Evolutionary conservation across 208 protist genomes (phyloP).

Genomic region (Crithidia expoeki): DNA sequence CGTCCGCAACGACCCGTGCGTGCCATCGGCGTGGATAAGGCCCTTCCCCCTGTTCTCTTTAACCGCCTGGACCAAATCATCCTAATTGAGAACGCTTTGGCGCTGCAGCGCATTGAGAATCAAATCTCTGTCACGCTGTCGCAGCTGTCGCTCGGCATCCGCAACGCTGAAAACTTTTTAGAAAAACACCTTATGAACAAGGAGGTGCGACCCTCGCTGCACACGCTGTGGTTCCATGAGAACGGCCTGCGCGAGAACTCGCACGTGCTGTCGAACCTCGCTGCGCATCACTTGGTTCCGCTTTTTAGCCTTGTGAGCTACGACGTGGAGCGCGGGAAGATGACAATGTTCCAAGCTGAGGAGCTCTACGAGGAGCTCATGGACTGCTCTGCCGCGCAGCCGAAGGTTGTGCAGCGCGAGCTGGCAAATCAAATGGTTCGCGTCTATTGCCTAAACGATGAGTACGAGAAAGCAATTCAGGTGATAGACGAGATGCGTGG

Average conservation of each 20-base stretch:
- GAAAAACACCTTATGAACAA: slow-evolving; percentile 80
- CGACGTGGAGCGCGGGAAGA: slow-evolving; percentile 87
- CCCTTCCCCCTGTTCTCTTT: slow-evolving; percentile 80
- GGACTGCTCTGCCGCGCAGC: slow-evolving; percentile 87
- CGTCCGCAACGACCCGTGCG: slow-evolving; percentile 64
- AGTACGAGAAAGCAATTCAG: slow-evolving; percentile 75
- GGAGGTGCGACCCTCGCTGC: slow-evolving; percentile 80
- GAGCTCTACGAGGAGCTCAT: slow-evolving; percentile 90
- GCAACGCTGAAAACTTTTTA: slow-evolving; percentile 88
- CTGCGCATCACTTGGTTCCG: slow-evolving; percentile 88
- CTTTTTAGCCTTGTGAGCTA: slow-evolving; percentile 87
- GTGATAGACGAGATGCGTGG: slow-evolving; percentile 82
- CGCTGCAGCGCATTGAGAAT: slow-evolving; percentile 78
- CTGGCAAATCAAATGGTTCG: slow-evolving; percentile 90
- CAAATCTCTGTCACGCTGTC: slow-evolving; percentile 87
- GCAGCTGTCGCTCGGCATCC: slow-evolving; percentile 80
- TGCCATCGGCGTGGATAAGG: slow-evolving; percentile 65
- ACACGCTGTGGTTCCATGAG: slow-evolving; percentile 89
- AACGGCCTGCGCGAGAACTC: slow-evolving; percentile 71
- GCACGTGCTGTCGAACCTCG: slow-evolving; percentile 81
- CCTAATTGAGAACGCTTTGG: slow-evolving; percentile 86
- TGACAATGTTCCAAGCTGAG: slow-evolving; percentile 73
- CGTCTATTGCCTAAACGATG: slow-evolving; percentile 76
- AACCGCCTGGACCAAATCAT: slow-evolving; percentile 87
- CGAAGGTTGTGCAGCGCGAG: slow-evolving; percentile 89